Base-by-base conservation (phyloP, 2,329 filamentous ascomycete genomes). In the Pseudogymnoascus sp. region DNA sequence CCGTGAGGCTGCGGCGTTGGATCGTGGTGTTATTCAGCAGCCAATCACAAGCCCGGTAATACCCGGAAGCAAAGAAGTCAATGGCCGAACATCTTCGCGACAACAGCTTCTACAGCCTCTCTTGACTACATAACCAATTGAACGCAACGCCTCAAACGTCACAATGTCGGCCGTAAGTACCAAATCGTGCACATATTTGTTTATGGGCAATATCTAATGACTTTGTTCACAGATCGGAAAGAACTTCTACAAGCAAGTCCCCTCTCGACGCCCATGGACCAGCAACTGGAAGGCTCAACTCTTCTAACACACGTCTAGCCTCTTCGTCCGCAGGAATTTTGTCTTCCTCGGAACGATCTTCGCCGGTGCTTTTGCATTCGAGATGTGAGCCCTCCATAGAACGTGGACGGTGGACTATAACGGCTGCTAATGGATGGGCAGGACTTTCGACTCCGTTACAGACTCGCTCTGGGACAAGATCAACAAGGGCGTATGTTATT, bases 261-360 rank as follows among this genome's bases (percentile, higher is more conserved):
- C 62, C 64, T 65, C 49, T 59, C 65, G 45, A 55, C 29, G 26
- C 29, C 43, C 29, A 12, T 31, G n/a, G 31, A 62, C 62, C 58
- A 21, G 63, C 16, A 16, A 59, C 14, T 61, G 37, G 19, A 33
- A 59, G 61, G 19, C 16, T 16, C 29, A 16, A 8, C 49, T 14
- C 29, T 55, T 55, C 49, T 55, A 55, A 55, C 49, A 55, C 29
- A 33, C 29, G n/a, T 55, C 68, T 78, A 97, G 94, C 81, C 78
- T 85, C 73, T 73, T 97, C 70, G 88, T 97, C 82, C 87, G 89
- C 77, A 87, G 84, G 75, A 99, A 99, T 83, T 88, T 83, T 72
- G 82, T 89, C 75, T 96, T 96, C 85, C 82, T 99, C 72, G 88
- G 85, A 69, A 83, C 86, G 68, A 90, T 99, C 74, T 99, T 99